Evolutionary conservation across 2,329 filamentous ascomycete species (phyloP), one percentile per base, ranked within the genome.

Genomic region (Neonectria magnoliae): DNA sequence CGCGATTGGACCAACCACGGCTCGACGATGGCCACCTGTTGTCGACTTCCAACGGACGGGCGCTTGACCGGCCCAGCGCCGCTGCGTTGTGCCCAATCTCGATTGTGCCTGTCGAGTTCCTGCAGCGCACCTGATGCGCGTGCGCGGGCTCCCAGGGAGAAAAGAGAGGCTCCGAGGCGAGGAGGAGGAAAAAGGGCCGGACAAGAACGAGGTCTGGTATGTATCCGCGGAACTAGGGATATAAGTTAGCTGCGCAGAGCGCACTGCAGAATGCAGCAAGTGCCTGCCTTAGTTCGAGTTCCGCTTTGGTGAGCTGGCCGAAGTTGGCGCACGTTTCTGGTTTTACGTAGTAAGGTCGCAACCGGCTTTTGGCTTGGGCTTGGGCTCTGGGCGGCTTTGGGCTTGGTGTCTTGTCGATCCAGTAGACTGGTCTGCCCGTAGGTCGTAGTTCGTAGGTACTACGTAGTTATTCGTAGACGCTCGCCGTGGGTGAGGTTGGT

Each of bases 261-360:
- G 47, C 16, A 31, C 38, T 41, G 31, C 41, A 57, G 41, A 33
- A 10, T 33, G 47, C 48, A 51, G 48, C 48, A 33, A 51, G 48
- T 60, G 33, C 44, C 48, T 53, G 45, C 57, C 44, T 60, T 42
- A 57, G 22, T 51, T 51, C 48, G 42, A 44, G 59, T 45, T 45
- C 68, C 68, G 68, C 71, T 67, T 73, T 51, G 67, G 57, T 73
- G 71, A 69, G 71, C 53, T 73, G 71, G 71, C 70, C 58, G 62
- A 60, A 62, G 65, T 69, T 69, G 70, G 64, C 56, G 62, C 66
- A 62, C 66, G 52, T 22, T 42, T 42, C 16, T 18, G 38, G n/a
- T 5, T 25, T 25, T 25, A 25, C 25, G 25, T 25, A 25, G 20
- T 20, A 51, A 20, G 31, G 48, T 51, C 27, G 48, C 48, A 51